These are phyloP conservation scores for Adansonia rubrostipa DNA, from an alignment of 441 rosid species.

Conservation along the genomic window DNA sequence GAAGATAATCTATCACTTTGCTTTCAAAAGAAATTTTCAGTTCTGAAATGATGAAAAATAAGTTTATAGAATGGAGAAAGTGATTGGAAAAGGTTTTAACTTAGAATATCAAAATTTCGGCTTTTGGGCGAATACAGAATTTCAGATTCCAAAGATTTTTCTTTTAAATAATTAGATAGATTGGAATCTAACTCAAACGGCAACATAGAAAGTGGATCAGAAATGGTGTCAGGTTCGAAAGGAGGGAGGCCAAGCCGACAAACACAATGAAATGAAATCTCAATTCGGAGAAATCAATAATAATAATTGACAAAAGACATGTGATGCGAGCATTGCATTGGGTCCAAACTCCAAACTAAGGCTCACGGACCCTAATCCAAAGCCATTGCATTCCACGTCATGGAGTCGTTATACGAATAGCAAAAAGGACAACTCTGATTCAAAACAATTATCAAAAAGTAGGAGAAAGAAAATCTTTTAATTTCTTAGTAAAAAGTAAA, in stretches of 20 bases:
- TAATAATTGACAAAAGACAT: neutral
- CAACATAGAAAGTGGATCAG: slow-evolving; percentile 17
- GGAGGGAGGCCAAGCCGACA: slow-evolving; percentile 6
- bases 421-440: neutral
- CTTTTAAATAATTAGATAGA: neutral
- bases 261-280: neutral
- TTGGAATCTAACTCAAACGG: slow-evolving; percentile 8
- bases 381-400: slow-evolving; percentile 1
- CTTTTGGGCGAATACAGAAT: neutral
- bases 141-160: neutral
- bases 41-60: neutral
- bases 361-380: neutral
- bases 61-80: neutral
- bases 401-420: neutral
- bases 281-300: neutral
- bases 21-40: neutral
- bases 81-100: neutral
- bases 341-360: neutral
- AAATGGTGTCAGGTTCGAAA: neutral
- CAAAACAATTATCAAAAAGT: neutral
- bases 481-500: too few relatives aligned
- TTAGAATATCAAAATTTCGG: neutral
- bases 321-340: neutral
- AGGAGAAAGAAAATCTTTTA: too few relatives aligned
- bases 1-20: neutral